Percentiles rank a stretch among this genome's conserved stretches.
phyloP scores from a whole-genome alignment of 148 eudicot genomes.

The Cornus controversa region DNA sequence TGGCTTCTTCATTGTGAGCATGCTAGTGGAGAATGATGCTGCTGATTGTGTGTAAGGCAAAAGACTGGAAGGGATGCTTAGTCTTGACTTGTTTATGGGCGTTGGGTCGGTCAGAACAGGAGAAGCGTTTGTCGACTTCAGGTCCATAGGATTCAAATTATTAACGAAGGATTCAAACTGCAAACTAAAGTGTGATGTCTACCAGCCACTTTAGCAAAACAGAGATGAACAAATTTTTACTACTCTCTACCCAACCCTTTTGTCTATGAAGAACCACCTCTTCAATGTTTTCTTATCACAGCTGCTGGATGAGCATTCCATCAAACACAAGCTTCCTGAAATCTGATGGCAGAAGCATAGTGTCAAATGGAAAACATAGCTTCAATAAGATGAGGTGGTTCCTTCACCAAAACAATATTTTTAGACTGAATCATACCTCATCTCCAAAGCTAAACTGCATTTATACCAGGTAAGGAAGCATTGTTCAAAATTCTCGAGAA shows the following conservation, averaged over 20 bases:
- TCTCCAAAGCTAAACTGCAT: constrained; percentile 47
- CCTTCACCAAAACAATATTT: background rate
- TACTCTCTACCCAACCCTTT: constrained; percentile 60
- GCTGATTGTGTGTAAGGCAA: constrained; percentile 48
- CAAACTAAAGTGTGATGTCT: background rate
- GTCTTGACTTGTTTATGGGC: constrained; percentile 58
- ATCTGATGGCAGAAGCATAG: constrained; percentile 29
- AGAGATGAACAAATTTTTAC: background rate
- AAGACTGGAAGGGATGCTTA: constrained; percentile 47
- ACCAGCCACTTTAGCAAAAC: background rate
- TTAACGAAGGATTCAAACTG: background rate
- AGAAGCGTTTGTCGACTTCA: constrained; percentile 57
- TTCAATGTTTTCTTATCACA: constrained; percentile 71
- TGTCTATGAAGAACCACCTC: constrained; percentile 90
- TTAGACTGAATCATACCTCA: constrained; percentile 43
- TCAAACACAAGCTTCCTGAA: constrained; percentile 50
- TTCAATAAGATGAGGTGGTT: background rate
- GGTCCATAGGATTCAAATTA: constrained; percentile 31
- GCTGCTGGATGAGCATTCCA: constrained; percentile 61
- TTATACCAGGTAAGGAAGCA: constrained; percentile 33
- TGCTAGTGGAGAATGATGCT: constrained; percentile 42
- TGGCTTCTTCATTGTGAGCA: constrained; percentile 54
- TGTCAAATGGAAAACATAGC: background rate
- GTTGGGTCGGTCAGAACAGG: constrained; percentile 70
- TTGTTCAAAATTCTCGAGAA: constrained; percentile 7